phyloP scores from a whole-genome alignment of 192 early-diverging fungal species.

The Entophlyctis luteolus region DNA sequence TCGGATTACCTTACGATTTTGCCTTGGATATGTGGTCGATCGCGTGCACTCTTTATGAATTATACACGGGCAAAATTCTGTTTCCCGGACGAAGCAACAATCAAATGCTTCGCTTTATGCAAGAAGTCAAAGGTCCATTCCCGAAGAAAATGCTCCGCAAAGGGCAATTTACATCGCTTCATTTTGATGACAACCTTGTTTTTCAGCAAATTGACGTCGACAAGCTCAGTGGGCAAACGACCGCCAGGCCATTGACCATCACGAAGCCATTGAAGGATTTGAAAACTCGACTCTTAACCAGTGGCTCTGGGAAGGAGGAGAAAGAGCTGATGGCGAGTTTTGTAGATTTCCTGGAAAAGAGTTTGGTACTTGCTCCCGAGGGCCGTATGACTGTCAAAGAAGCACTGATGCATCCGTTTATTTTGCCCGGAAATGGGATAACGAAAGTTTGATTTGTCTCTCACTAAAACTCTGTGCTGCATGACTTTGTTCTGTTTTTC shows the following conservation, averaged over 20 bases:
- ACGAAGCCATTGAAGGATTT: constrained; percentile 69
- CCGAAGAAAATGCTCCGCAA: constrained; percentile 76
- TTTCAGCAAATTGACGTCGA: constrained; percentile 61
- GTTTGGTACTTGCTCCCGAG: constrained; percentile 79
- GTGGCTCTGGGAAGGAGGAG: constrained; percentile 52
- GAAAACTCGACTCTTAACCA: constrained; percentile 57
- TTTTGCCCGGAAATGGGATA: too few species aligned
- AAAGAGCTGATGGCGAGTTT: constrained; percentile 60
- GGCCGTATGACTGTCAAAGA: constrained; percentile 81
- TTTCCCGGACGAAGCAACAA: constrained; percentile 93
- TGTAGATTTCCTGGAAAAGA: constrained; percentile 81
- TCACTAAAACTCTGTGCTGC: too few species aligned
- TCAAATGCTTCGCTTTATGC: constrained; percentile 90
- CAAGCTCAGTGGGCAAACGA: neutral
- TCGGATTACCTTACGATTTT: constrained; percentile 83
- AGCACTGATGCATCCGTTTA: constrained; percentile 84
- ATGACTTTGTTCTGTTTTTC: too few species aligned
- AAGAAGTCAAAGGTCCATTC: constrained; percentile 89
- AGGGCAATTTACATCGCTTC: constrained; percentile 75
- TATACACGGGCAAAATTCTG: constrained; percentile 91
- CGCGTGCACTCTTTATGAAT: constrained; percentile 89
- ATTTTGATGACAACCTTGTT: constrained; percentile 78
- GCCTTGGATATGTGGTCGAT: constrained; percentile 95
- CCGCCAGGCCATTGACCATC: constrained; percentile 54
- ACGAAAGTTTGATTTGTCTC: too few species aligned